Percentiles rank a stretch among this genome's conserved stretches.
Conservation (phyloP, 306 rosid species). For the Acacia crassicarpa region DNA sequence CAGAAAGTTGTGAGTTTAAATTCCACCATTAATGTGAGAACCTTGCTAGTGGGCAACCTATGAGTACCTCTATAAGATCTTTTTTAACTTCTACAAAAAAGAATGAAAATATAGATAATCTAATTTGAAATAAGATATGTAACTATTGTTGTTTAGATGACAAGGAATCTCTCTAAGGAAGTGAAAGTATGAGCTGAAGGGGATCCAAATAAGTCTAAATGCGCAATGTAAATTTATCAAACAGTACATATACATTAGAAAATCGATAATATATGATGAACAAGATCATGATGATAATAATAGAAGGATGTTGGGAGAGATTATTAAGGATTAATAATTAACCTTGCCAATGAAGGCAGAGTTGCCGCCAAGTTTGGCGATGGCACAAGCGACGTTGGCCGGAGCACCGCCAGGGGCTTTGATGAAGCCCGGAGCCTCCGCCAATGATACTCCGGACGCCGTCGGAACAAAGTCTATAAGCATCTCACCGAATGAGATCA, state of each 20-base stretch:
- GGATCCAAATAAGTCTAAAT: background rate
- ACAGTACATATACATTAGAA: background rate
- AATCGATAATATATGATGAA: background rate
- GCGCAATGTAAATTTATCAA: background rate
- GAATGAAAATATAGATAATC: too few species aligned
- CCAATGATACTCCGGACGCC: conserved; percentile 60
- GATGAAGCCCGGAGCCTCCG: conserved; percentile 57
- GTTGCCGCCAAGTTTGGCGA: conserved; percentile 62
- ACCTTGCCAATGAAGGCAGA: conserved; percentile 73
- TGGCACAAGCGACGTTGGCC: conserved; percentile 75
- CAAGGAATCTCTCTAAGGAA: background rate
- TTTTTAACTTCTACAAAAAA: too few species aligned
- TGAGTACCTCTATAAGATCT: too few species aligned
- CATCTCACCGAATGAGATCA: conserved; percentile 72
- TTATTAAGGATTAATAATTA: background rate
- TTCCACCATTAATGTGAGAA: too few species aligned
- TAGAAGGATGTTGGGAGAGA: background rate
- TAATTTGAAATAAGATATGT: background rate
- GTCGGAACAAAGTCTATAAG: conserved; percentile 71
- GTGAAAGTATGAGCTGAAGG: background rate
- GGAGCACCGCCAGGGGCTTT: conserved; percentile 54
- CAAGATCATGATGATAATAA: background rate
- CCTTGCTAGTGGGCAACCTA: too few species aligned
- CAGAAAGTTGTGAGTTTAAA: too few species aligned
- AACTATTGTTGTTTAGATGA: background rate